Base-by-base conservation (phyloP, 2,329 filamentous ascomycete genomes). In the Beauveria rudraprayagi region DNA sequence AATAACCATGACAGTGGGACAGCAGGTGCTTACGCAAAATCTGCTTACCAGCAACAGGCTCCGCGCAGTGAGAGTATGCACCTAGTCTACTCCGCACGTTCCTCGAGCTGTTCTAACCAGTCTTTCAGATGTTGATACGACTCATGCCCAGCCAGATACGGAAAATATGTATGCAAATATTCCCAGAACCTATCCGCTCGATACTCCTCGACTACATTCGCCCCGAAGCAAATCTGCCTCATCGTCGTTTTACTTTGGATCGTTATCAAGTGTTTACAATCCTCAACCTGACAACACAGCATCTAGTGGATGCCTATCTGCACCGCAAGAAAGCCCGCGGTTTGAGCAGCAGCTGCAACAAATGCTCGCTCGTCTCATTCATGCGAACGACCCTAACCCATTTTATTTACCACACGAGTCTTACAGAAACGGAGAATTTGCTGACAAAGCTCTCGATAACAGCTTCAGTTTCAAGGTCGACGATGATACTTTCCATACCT, bases 391-490 rank as follows among this genome's bases (percentile, higher is more conserved):
- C 46, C 55, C 61, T 24, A 24, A 47, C 17, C 14, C 26, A n/a
- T 34, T 34, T 34, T 40, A 22, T 19, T 17, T 51, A 44, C n/a
- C 43, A n/a, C 41, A 55, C 19, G 26, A 53, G 11, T 8, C 34
- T 17, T 40, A 46, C 48, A 43, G 14, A 50, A 24, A 41, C 26
- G 28, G 34, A 26, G 28, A 56, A 51, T 40, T 56, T 66, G 70
- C 75, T 78, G 64, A 80, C 72, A 66, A 65, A 62, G 51, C 48
- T 65, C 62, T 59, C 62, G 66, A 66, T 46, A 63, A 67, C 73
- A 86, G 83, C 72, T 85, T 85, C 67, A 76, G 72, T 53, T 78
- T 84, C 61, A 69, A 77, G 41, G 64, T 76, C 61, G 72, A 78
- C 62, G 73, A 78, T 61, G 75, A 79, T 46, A 73, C 73, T 0